A percentile compares a stretch with the other conserved stretches of the same genome.
phyloP scores from a whole-genome alignment of 75 land plant genomes.

The Cryptomeria japonica region DNA sequence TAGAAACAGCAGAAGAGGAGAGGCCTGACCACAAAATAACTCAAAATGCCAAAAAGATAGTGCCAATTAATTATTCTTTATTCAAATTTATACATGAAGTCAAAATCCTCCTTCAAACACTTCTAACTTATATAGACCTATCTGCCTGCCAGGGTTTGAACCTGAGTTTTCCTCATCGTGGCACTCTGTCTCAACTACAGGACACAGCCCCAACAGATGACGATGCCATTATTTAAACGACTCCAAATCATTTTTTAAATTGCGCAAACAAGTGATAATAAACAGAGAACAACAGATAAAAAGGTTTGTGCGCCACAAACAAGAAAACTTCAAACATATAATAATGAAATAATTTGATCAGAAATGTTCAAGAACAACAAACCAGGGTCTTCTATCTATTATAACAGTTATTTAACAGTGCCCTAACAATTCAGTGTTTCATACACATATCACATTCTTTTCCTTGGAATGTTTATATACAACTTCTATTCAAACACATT shows the following conservation, averaged over 20 bases:
- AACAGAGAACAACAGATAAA: neutral
- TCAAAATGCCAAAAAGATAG: neutral
- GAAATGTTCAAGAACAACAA: neutral
- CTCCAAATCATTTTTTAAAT: neutral
- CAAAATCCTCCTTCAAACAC: no score
- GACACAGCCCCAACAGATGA: neutral
- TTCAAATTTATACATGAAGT: no score
- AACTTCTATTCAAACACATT: neutral
- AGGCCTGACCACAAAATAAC: neutral
- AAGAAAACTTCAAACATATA: neutral
- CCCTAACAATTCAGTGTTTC: neutral
- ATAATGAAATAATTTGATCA: neutral
- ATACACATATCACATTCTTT: neutral
- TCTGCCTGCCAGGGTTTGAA: no score
- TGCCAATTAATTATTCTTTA: neutral
- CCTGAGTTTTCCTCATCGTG: no score
- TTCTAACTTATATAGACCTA: no score
- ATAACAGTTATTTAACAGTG: neutral
- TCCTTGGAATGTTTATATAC: conserved; percentile 2
- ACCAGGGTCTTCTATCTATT: neutral
- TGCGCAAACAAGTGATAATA: neutral
- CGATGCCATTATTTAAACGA: neutral
- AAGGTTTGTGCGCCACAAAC: neutral
- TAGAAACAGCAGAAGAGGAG: neutral
- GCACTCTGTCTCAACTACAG: no score